Base-by-base conservation (phyloP, 139 green algal genomes). In the Picochlorum sp. region DNA sequence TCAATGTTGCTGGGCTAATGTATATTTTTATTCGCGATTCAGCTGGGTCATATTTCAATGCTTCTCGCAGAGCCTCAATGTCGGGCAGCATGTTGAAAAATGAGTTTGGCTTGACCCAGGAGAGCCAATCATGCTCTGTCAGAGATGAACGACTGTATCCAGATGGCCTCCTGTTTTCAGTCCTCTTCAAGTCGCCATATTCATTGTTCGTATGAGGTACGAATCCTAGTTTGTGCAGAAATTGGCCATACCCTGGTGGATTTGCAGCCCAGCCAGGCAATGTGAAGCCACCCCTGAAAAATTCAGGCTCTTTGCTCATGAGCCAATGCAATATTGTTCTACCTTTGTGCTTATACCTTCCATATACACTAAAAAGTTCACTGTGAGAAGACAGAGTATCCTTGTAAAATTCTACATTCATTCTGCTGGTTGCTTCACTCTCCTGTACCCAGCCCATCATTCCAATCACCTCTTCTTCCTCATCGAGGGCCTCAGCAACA, bases 1-100 rank as follows among this genome's bases (percentile, higher is more conserved):
- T 72, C 63, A 98, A 75, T 8, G 92, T 98, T 47, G 92, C 90
- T 1, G 63, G 49, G 0, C 91, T 96, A 49, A 98, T 57, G 61
- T 79, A 95, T 38, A 96, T 62, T 18, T 45, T 52, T 56, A 63
- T 44, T 18, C 44, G 18, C 14, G 41, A 34, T 14, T 52, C 18
- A 26, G 24, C 37, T 13, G 58, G 45, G 13, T 67, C 70, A 15
- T 59, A 26, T 69, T 66, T 26, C 55, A 85, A 49, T 14, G 79
- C 80, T 49, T 60, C 44, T 15, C 38, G 13, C 37, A 85, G 54
- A 26, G 83, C 84, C 21, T 63, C 9, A 3, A 38, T 28, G 62
- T 90, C 83, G 6, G 85, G 28, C 3, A 23, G n/a, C 62, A 90
- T 58, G 24, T 20, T 51, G 18, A 16, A 45, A 45, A 63, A 37